Percentiles rank a stretch among this genome's conserved stretches.
Conservation (phyloP, 306 rosid species). For the Malus sylvestris region DNA sequence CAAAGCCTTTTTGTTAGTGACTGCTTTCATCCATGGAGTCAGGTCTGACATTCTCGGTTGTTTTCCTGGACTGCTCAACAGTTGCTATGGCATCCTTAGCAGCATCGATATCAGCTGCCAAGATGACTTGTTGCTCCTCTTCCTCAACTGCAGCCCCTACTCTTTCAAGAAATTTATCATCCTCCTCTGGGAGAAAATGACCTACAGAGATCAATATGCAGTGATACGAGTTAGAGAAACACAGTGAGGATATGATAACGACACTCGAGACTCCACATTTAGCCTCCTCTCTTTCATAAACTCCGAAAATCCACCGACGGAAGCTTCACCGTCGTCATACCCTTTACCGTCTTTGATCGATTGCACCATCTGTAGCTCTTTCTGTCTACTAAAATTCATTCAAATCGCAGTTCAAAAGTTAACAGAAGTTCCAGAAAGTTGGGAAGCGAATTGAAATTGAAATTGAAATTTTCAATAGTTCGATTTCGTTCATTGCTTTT, state of each 20-base stretch:
- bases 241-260: not conserved
- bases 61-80: constrained; percentile 71
- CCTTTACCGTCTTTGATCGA: constrained; percentile 38
- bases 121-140: constrained; percentile 87
- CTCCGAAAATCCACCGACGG: constrained; percentile 22
- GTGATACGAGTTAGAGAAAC: not conserved
- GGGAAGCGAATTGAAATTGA: not conserved
- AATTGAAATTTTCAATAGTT: not conserved
- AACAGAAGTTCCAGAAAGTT: not conserved
- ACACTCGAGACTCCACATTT: constrained; percentile 52
- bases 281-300: constrained; percentile 39
- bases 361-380: constrained; percentile 64
- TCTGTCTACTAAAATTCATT: constrained; percentile 36
- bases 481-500: constrained; percentile 45
- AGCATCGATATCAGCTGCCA: constrained; percentile 76
- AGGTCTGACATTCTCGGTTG: constrained; percentile 28
- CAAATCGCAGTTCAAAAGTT: not conserved
- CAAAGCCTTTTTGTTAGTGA: not conserved
- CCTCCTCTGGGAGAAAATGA: constrained; percentile 91
- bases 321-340: constrained; percentile 29
- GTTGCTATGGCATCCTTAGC: constrained; percentile 83
- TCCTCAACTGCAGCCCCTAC: constrained; percentile 83
- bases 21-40: constrained; percentile 29
- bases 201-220: constrained; percentile 42
- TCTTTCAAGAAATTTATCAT: constrained; percentile 72